Evolutionary conservation across 805 yeast genomes (phyloP), one percentile per base, ranked within the genome.

Genomic region (Sungouiozyma ichnusensis): DNA sequence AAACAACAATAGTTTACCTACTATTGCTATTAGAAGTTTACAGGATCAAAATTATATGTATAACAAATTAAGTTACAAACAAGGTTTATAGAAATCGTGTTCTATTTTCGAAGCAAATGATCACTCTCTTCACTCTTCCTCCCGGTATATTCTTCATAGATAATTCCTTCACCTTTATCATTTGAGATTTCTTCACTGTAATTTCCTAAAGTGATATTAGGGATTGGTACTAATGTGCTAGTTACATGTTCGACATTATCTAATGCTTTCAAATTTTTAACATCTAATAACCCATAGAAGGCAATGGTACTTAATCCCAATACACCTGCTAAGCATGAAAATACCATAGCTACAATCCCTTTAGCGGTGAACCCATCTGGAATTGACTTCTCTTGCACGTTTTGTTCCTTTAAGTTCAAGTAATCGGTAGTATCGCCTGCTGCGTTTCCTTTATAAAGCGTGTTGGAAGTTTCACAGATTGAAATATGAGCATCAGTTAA

Each of bases 351-450:
- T 41, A 90, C 94, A 60, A 82, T 80, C 70, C 98, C 98, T 60
- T 82, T 79, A 44, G 94, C 85, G 39, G 97, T 90, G 76, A 92
- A 92, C 16, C 97, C 97, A 36, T 71, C 59, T 37, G 97, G 97
- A 55, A 92, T 73, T 35, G 65, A 52, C 49, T 69, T 67, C 29
- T 50, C 68, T 67, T 88, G 97, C 33, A 72, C 69, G 60, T 81
- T 80, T 67, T 85, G 77, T 47, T 94, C 94, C 9, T 71, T 63
- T 52, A 92, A 71, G 62, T 90, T 80, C 44, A 77, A 58, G 67
- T 67, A 77, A 59, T 82, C 68, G 3, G 58, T 69, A 35, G 74
- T 50, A 68, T 85, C 84, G 47, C 75, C 95, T 43, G 97, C 98
- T 47, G 97, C 97, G 59, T 92, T 92, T 62, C 96, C 96, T 39